phyloP scores from a whole-genome alignment of 306 rosid genomes.

The Fragaria ananassa region DNA sequence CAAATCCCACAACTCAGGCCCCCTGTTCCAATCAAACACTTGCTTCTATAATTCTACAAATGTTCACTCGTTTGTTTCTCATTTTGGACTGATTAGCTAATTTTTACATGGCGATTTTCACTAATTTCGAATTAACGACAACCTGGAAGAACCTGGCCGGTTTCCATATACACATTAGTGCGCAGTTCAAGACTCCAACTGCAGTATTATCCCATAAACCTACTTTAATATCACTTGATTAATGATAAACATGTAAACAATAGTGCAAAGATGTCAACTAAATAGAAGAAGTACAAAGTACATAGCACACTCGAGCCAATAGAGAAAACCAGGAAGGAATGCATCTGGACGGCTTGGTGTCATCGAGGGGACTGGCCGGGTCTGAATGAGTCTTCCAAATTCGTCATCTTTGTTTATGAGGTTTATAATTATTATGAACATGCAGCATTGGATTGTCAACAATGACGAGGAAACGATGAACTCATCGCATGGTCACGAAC shows the following conservation, averaged over 20 bases:
- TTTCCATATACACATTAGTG: not conserved
- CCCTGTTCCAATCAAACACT: not conserved
- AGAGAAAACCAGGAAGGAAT: not conserved
- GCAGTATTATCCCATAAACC: not conserved
- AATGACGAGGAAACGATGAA: not conserved
- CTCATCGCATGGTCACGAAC: not conserved
- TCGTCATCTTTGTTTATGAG: not conserved
- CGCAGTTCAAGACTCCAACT: not conserved
- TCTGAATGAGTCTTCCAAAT: not conserved
- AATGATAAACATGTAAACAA: not conserved
- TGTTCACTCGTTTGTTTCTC: not conserved
- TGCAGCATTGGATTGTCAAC: conserved; percentile 6
- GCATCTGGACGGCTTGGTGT: conserved; percentile 7
- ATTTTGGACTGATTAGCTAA: not conserved
- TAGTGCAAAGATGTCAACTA: not conserved
- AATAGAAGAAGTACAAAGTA: not conserved
- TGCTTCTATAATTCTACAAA: not conserved
- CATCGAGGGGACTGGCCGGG: not conserved
- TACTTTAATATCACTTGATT: not conserved
- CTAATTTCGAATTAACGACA: not conserved
- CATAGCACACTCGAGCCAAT: not conserved
- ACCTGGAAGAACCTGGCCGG: not conserved
- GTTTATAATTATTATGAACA: not conserved
- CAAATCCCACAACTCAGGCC: not conserved
- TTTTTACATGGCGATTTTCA: not conserved